Evolutionary conservation across 345 rosid species (phyloP).

Genomic region (Angophora floribunda): DNA sequence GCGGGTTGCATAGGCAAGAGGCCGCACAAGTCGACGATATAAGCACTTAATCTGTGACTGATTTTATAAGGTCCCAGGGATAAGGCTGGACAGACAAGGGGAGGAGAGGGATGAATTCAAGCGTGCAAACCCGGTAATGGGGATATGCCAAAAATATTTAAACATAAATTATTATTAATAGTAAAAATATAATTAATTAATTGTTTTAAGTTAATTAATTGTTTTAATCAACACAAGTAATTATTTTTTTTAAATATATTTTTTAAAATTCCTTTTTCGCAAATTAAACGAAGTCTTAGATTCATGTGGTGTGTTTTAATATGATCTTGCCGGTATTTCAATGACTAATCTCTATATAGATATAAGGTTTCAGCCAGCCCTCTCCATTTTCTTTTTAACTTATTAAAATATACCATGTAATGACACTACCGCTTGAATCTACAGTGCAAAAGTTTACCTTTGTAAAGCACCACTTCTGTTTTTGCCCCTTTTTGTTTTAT

Average conservation of each 20-base stretch:
- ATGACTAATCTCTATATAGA: background rate
- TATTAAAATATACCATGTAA: background rate
- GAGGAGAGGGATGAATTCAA: background rate
- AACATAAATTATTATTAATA: background rate
- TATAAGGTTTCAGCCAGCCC: background rate
- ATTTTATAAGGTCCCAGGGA: background rate
- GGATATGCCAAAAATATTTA: background rate
- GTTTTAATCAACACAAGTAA: accelerated
- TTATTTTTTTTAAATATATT: background rate
- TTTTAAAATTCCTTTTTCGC: background rate
- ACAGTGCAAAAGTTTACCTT: background rate
- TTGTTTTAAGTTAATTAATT: background rate
- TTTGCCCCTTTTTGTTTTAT: no score
- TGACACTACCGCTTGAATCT: background rate
- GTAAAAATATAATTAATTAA: background rate
- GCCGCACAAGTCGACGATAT: background rate
- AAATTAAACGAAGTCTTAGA: background rate
- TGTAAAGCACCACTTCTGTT: background rate
- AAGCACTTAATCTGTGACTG: background rate
- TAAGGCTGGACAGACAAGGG: background rate
- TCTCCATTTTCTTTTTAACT: background rate
- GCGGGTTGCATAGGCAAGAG: background rate
- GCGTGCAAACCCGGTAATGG: background rate
- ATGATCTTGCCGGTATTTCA: background rate
- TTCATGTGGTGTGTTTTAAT: background rate